Evolutionary conservation across 305 asterid species (phyloP), one percentile per base, ranked within the genome.

Genomic region (Rubia balearica): DNA sequence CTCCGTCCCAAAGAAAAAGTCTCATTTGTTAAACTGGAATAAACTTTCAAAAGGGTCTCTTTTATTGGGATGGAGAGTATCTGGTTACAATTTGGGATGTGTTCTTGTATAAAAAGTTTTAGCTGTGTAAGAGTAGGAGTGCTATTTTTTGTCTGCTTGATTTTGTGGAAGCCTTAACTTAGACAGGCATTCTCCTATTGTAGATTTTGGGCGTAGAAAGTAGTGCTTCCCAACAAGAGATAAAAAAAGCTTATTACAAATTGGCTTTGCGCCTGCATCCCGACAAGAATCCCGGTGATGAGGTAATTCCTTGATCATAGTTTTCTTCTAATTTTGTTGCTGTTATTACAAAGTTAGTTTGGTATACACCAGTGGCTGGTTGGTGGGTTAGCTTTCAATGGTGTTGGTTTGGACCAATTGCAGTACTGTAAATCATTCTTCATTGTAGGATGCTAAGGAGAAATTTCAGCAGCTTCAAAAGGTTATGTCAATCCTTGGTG

Each of bases 381-480:
- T 30, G 36, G 36, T 30, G 36, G 36, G 36, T 30, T 1, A 30
- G 3, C 3, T 30, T 30, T 30, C 36, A 30, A 30, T 30, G 36
- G 36, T 30, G 36, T 30, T 30, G 36, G 36, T 2, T 30, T 30
- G 1, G 36, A 30, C 36, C 4, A 30, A 30, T 3, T 30, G 36
- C 2, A 30, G 36, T 30, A 30, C 36, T 38, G 30, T n/a, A 48
- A 22, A 21, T 51, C 19, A 19, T 61, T 27, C 55, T 71, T 41
- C 67, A 53, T 9, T 76, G 69, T 71, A 93, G 98, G 95, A 88
- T 71, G 98, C 96, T 61, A 93, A 93, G 80, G 97, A 93, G 75
- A 93, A 89, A 76, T 93, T 93, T 78, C 96, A 91, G 88, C 96
- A 89, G 83, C 83, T 93, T 80, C 98, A 93, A 76, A 90, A 89